Percentiles rank a stretch among this genome's conserved stretches.
These are phyloP conservation scores for Yarrowia divulgata DNA, from an alignment of 805 yeast species.

Conservation along the genomic window DNA sequence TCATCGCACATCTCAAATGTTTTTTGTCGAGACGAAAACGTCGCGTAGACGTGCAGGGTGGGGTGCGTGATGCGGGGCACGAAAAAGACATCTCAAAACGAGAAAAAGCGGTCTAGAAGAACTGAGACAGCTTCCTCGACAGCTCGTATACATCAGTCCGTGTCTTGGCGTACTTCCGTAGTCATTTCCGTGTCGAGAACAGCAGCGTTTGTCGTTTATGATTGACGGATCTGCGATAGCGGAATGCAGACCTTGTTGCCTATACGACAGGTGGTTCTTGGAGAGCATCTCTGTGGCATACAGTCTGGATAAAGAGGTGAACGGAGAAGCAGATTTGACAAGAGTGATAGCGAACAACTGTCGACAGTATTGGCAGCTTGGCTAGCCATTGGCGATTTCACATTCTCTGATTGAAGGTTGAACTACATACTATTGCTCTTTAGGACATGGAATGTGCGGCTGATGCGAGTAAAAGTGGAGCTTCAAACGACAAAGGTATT, in stretches of 20 bases:
- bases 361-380: no score
- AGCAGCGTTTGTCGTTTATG: neutral
- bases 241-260: neutral
- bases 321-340: no score
- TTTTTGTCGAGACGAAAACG: slow-evolving; percentile 11
- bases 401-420: neutral
- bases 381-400: no score
- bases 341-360: no score
- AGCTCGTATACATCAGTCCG: neutral
- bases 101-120: neutral
- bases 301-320: no score
- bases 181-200: neutral
- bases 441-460: slow-evolving; percentile 20
- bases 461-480: neutral
- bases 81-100: neutral
- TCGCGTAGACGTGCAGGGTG: slow-evolving; percentile 19
- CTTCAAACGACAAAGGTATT: neutral
- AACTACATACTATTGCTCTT: neutral
- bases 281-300: no score
- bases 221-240: slow-evolving; percentile 2
- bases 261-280: no score
- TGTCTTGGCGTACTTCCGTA: slow-evolving; percentile 7
- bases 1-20: neutral
- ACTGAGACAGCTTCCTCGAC: neutral
- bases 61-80: slow-evolving; percentile 26